These are phyloP conservation scores for Metschnikowia cubensis DNA, from an alignment of 805 yeast species.

Conservation along the genomic window DNA sequence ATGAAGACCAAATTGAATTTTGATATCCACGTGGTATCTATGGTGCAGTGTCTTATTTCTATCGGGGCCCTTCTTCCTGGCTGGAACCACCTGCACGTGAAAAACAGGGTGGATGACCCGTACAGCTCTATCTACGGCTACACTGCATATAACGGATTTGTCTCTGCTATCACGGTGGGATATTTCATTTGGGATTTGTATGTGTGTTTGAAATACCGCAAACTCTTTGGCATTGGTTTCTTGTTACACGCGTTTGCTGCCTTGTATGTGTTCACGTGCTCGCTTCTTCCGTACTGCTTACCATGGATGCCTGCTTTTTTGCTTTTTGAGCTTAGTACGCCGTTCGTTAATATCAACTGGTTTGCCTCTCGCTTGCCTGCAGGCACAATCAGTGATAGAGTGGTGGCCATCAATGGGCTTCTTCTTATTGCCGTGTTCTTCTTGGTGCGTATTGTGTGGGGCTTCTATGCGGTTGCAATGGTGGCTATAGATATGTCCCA, in stretches of 20 bases:
- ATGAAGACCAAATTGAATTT: conserved; percentile 60
- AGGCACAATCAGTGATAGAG: conserved; percentile 52
- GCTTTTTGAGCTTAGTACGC: conserved; percentile 84
- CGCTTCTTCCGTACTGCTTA: conserved; percentile 70
- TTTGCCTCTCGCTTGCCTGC: conserved; percentile 74
- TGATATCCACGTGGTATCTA: conserved; percentile 86
- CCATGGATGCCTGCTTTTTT: conserved; percentile 82
- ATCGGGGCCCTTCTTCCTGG: conserved; percentile 58
- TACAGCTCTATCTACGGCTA: conserved; percentile 49
- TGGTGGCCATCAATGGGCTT: conserved; percentile 67
- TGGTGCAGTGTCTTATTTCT: conserved; percentile 75
- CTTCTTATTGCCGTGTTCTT: conserved; percentile 68
- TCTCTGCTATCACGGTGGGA: conserved; percentile 69
- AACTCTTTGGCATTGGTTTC: conserved; percentile 77
- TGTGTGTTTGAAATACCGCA: conserved; percentile 61
- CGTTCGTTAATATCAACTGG: conserved; percentile 94
- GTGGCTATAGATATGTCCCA: conserved; percentile 47
- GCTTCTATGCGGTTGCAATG: conserved; percentile 62
- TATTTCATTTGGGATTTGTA: conserved; percentile 88
- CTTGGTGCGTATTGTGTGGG: conserved; percentile 79
- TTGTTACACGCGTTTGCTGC: conserved; percentile 83
- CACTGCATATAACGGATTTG: conserved; percentile 73
- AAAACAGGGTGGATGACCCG: conserved; percentile 40
- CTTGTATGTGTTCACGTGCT: conserved; percentile 60
- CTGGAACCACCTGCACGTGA: conserved; percentile 51